Conservation (phyloP, 495 filamentous ascomycete species). For the Gamarada debralockiae region DNA sequence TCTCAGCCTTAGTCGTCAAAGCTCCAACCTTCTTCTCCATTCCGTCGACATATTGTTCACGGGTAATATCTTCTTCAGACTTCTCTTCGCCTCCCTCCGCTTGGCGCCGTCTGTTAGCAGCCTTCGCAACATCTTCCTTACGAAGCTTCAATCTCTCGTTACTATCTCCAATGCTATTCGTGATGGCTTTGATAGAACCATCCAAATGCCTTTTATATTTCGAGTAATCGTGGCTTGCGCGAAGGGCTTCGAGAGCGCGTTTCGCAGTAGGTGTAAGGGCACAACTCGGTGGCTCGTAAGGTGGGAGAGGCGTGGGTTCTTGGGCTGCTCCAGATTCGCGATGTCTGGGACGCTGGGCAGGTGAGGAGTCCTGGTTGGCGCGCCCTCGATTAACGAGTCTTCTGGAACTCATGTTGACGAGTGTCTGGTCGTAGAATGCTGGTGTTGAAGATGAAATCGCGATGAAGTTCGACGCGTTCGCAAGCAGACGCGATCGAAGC, state of each 20-base stretch:
- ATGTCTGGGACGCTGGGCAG: neutral
- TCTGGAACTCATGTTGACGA: slow-evolving; percentile 13
- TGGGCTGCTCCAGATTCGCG: neutral
- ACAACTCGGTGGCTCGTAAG: slow-evolving; percentile 53
- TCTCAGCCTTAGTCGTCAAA: slow-evolving; percentile 37
- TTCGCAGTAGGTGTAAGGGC: slow-evolving; percentile 38
- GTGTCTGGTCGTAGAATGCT: neutral
- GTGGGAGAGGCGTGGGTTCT: slow-evolving; percentile 39
- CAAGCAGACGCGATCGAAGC: too few relatives aligned
- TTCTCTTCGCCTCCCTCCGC: slow-evolving; percentile 30
- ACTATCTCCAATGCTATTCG: slow-evolving; percentile 46
- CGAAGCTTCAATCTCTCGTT: slow-evolving; percentile 45
- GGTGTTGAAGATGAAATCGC: too few relatives aligned
- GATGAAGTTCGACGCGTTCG: too few relatives aligned
- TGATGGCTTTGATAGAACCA: slow-evolving; percentile 30
- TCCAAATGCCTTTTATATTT: slow-evolving; percentile 36
- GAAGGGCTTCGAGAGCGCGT: slow-evolving; percentile 30
- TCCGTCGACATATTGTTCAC: slow-evolving; percentile 31
- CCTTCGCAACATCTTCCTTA: slow-evolving; percentile 34
- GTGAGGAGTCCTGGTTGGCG: slow-evolving; percentile 13
- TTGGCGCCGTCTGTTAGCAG: slow-evolving; percentile 31
- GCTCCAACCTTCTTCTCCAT: slow-evolving; percentile 35
- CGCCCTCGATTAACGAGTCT: slow-evolving; percentile 12
- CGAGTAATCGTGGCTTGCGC: slow-evolving; percentile 26
- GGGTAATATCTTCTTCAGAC: slow-evolving; percentile 34